Conservation (phyloP, 306 rosid genomes). For the Quercus rubra region DNA sequence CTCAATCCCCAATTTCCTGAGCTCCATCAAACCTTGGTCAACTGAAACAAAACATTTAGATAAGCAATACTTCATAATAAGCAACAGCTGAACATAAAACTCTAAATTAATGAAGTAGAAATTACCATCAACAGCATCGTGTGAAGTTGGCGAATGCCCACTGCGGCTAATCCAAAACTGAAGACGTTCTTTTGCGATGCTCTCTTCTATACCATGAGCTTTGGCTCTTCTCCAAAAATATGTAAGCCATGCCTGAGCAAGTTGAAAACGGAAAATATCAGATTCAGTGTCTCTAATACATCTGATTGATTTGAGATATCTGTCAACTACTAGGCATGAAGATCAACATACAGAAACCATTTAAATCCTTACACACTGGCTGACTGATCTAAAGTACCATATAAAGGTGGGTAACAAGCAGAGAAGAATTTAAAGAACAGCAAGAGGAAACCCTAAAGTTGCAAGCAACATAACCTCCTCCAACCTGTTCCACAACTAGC, state of each 20-base stretch:
- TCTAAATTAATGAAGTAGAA: conserved; percentile 3
- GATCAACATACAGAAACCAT: not conserved
- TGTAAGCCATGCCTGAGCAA: conserved; percentile 89
- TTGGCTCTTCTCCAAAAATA: conserved; percentile 98
- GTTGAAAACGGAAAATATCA: not conserved
- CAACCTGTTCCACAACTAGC: not conserved
- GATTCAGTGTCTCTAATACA: not conserved
- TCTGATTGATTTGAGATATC: not conserved
- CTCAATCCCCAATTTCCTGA: conserved; percentile 85
- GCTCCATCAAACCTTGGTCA: conserved; percentile 86
- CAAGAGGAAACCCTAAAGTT: not conserved
- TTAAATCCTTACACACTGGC: not conserved
- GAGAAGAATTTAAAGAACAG: not conserved
- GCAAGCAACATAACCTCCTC: not conserved
- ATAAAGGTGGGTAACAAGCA: not conserved
- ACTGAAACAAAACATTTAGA: conserved; percentile 44
- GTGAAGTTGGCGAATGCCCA: conserved; percentile 82
- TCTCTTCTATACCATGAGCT: conserved; percentile 77
- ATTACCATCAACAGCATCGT: conserved; percentile 89
- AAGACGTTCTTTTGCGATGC: conserved; percentile 80
- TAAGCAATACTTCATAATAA: conserved; percentile 9
- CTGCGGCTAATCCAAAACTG: conserved; percentile 89
- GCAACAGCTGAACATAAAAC: not conserved
- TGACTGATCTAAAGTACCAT: not conserved
- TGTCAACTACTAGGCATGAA: not conserved